Conservation (phyloP, 2,329 filamentous ascomycete genomes). For the Pseudopyrenochaeta lycopersici region DNA sequence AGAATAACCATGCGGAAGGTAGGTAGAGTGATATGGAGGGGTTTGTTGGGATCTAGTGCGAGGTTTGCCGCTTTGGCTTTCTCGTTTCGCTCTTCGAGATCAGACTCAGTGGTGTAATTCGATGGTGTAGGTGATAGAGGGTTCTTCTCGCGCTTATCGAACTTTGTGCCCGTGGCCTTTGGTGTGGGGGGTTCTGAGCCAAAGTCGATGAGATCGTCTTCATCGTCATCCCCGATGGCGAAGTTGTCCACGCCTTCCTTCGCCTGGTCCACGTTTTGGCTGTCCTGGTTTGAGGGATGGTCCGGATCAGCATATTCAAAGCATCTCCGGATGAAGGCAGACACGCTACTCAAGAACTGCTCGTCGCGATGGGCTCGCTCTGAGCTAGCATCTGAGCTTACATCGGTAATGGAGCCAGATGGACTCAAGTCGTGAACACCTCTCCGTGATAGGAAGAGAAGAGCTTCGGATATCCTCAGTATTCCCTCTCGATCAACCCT, state of each 20-base stretch:
- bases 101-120: constrained; percentile 33
- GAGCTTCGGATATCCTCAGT: constrained; percentile 88
- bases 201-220: constrained; percentile 70
- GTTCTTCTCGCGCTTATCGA: constrained; percentile 35
- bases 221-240: constrained; percentile 75
- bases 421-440: constrained; percentile 81
- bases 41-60: constrained; percentile 90
- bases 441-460: constrained; percentile 89
- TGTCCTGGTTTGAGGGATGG: constrained; percentile 66
- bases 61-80: constrained; percentile 83
- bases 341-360: constrained; percentile 89
- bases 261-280: constrained; percentile 37
- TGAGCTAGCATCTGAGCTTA: constrained; percentile 51
- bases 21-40: constrained; percentile 92
- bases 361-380: constrained; percentile 74
- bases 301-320: constrained; percentile 99
- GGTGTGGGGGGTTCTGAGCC: constrained; percentile 50
- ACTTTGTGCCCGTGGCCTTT: constrained; percentile 42
- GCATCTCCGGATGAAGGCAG: constrained; percentile 92
- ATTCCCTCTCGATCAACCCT: constrained; percentile 96
- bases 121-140: constrained; percentile 36
- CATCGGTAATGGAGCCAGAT: constrained; percentile 66
- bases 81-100: constrained; percentile 44
- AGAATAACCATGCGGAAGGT: constrained; percentile 99
- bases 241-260: constrained; percentile 65